Conservation (phyloP, 352 stramenopile species). For the Phytophthora hibernalis region DNA sequence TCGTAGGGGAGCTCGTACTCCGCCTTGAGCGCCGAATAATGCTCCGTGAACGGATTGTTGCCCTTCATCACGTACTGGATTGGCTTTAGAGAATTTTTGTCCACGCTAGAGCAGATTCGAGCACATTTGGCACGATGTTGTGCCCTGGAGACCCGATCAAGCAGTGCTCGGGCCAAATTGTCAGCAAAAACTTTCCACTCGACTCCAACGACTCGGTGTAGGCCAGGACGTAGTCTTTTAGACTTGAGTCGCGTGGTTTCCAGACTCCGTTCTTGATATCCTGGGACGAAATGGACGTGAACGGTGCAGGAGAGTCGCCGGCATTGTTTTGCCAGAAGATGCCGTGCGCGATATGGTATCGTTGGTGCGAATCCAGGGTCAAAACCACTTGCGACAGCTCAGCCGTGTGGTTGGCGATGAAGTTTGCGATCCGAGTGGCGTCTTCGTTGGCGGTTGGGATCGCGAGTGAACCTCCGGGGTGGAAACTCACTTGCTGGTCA, state of each 20-base stretch:
- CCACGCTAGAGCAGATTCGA: constrained; percentile 83
- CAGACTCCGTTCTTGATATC: constrained; percentile 69
- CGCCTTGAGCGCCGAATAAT: constrained; percentile 93
- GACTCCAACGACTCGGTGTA: constrained; percentile 88
- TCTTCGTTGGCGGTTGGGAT: constrained; percentile 91
- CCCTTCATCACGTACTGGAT: constrained; percentile 92
- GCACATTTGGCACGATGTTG: constrained; percentile 79
- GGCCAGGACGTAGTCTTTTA: constrained; percentile 79
- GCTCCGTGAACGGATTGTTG: constrained; percentile 93
- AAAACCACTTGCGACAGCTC: constrained; percentile 87
- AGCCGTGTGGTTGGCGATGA: constrained; percentile 72
- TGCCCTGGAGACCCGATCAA: constrained; percentile 91
- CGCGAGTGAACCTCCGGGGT: constrained; percentile 91
- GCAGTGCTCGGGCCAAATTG: constrained; percentile 97
- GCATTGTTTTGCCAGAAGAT: constrained; percentile 89
- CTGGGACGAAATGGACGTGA: constrained; percentile 89
- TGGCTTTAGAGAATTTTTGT: constrained; percentile 51
- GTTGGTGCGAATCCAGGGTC: constrained; percentile 95
- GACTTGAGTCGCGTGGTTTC: constrained; percentile 53
- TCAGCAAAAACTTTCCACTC: constrained; percentile 87
- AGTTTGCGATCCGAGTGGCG: constrained; percentile 86
- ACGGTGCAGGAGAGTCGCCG: constrained; percentile 79
- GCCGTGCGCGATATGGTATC: constrained; percentile 94
- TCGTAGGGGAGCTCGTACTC: constrained; percentile 88
- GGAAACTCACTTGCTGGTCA: constrained; percentile 95